Conservation (phyloP, 202 grass and related monocot genomes). For the Musa balbisiana region DNA sequence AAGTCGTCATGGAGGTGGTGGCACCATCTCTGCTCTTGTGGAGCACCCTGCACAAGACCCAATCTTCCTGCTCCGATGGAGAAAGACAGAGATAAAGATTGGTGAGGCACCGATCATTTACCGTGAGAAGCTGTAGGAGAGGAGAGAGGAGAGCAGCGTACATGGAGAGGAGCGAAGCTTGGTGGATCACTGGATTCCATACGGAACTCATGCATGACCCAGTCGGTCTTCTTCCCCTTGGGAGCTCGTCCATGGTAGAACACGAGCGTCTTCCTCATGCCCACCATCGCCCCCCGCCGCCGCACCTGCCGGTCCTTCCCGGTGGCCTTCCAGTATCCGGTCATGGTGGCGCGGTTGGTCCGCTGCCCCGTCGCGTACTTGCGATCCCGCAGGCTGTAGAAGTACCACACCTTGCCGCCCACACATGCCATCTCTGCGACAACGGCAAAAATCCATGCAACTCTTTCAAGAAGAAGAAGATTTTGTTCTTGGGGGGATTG, state of each 20-base stretch:
- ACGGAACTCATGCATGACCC: slow-evolving; percentile 94
- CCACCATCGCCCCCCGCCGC: slow-evolving; percentile 29
- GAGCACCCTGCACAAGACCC: slow-evolving; percentile 75
- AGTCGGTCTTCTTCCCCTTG: slow-evolving; percentile 60
- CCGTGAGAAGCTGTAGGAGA: not conserved
- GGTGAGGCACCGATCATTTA: no score
- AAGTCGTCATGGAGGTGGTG: not conserved
- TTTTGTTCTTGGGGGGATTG: not conserved
- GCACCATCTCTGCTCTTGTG: slow-evolving; percentile 33
- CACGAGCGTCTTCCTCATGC: slow-evolving; percentile 86
- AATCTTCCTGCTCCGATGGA: slow-evolving; percentile 51
- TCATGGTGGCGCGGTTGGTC: slow-evolving; percentile 58
- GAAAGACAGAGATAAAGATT: not conserved
- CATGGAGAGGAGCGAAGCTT: slow-evolving; percentile 50
- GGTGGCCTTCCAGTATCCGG: slow-evolving; percentile 89
- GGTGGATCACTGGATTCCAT: slow-evolving; percentile 18
- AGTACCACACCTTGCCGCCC: slow-evolving; percentile 71
- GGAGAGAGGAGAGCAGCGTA: slow-evolving; percentile 19
- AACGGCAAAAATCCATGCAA: not conserved
- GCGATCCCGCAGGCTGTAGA: slow-evolving; percentile 71
- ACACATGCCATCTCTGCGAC: slow-evolving; percentile 54
- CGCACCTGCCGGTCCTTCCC: slow-evolving; percentile 59
- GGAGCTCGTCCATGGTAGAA: slow-evolving; percentile 84
- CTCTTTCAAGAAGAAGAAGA: not conserved
- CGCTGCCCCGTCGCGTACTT: slow-evolving; percentile 85